phyloP scores from a whole-genome alignment of 192 early-diverging fungal genomes.

The Coemansia sp. region DNA sequence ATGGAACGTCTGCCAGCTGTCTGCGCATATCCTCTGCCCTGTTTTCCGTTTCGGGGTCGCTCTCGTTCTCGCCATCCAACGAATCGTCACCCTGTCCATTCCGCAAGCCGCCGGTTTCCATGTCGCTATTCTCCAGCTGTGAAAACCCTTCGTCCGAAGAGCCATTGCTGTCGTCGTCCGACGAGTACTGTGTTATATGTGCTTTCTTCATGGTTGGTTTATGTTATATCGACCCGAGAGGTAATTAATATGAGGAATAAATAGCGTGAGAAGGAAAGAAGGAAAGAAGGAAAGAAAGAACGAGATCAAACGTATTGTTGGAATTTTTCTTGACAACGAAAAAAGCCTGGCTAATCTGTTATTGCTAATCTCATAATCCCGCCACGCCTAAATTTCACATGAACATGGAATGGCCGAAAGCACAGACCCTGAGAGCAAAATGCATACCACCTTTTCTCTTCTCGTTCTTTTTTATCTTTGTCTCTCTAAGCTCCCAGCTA shows the following conservation, averaged over 20 bases:
- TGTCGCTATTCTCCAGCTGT: constrained; percentile 11
- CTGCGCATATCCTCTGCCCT: constrained; percentile 21
- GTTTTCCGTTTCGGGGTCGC: not conserved
- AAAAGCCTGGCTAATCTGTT: no score
- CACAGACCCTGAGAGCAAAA: no score
- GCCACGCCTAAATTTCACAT: not conserved
- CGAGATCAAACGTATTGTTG: no score
- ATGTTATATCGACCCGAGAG: not conserved
- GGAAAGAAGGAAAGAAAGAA: not conserved
- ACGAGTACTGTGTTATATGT: constrained; percentile 47
- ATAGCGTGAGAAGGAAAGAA: not conserved
- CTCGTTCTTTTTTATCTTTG: not conserved
- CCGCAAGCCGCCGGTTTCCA: not conserved
- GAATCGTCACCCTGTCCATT: constrained; percentile 4
- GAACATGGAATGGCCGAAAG: not conserved
- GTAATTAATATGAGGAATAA: not conserved
- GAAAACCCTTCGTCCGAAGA: constrained; percentile 26
- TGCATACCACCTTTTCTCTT: not conserved
- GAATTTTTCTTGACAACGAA: no score
- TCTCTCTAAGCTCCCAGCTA: not conserved
- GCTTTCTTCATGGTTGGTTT: constrained; percentile 2
- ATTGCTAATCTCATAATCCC: not conserved
- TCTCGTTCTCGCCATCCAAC: constrained; percentile 12
- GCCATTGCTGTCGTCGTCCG: constrained; percentile 44
- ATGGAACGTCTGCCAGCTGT: constrained; percentile 74